Percentiles rank a stretch among this genome's conserved stretches.
These are phyloP conservation scores for Nothopassalora personata DNA, from an alignment of 2,329 filamentous ascomycete species.

Conservation along the genomic window DNA sequence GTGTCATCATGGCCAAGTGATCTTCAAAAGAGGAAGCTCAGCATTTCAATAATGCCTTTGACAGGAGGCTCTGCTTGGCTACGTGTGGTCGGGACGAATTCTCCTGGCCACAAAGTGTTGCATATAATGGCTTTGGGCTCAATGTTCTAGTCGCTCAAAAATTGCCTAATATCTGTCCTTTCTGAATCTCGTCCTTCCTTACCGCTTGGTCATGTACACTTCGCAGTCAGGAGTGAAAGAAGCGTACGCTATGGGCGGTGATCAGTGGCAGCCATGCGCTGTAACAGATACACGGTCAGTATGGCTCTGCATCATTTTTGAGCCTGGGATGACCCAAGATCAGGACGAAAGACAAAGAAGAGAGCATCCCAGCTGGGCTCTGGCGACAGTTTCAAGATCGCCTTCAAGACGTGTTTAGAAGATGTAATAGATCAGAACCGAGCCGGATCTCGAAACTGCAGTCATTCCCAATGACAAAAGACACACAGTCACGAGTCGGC, in stretches of 20 bases:
- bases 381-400: neutral
- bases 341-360: neutral
- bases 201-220: neutral
- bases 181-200: neutral
- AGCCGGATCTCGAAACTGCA: neutral
- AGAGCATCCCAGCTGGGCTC: neutral
- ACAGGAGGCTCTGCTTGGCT: neutral
- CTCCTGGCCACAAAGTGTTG: neutral
- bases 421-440: neutral
- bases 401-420: neutral
- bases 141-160: neutral
- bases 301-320: neutral
- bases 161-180: neutral
- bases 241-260: neutral
- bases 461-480: neutral
- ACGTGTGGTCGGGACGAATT: neutral
- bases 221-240: neutral
- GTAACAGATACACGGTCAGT: neutral
- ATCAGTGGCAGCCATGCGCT: neutral
- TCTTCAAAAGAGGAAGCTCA: neutral
- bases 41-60: neutral
- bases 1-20: neutral
- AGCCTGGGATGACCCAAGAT: neutral
- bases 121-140: neutral
- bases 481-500: neutral